Conservation (phyloP, 306 rosid species). For the Carpinus viminea region DNA sequence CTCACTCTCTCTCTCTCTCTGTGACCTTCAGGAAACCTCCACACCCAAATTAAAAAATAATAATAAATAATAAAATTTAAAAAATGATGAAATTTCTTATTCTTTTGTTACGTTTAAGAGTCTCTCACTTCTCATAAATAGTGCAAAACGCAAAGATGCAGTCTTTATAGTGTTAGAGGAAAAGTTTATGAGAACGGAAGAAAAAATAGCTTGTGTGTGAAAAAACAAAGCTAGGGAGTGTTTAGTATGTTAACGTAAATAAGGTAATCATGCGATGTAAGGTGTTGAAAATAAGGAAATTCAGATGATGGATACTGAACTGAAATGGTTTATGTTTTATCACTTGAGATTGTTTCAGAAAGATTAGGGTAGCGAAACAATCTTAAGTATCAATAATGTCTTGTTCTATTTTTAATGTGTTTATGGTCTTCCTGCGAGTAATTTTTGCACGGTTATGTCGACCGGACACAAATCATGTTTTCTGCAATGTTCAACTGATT, state of each 20-base stretch:
- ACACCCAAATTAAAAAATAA: no score
- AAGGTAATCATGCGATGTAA: not conserved
- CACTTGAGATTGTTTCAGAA: not conserved
- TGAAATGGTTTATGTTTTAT: slow-evolving; percentile 3
- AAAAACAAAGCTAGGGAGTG: not conserved
- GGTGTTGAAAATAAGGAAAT: not conserved
- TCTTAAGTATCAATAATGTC: not conserved
- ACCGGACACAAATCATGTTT: not conserved
- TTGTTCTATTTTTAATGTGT: not conserved
- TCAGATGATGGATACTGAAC: not conserved
- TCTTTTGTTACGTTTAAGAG: not conserved
- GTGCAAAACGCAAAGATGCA: not conserved
- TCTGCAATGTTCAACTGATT: no score
- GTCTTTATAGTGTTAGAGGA: not conserved
- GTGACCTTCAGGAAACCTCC: slow-evolving; percentile 47
- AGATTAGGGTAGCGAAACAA: not conserved
- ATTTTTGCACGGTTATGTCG: not conserved
- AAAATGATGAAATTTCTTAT: not conserved
- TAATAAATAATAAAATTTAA: no score
- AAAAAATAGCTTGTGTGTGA: not conserved
- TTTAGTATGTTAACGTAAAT: not conserved
- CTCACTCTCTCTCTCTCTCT: no score
- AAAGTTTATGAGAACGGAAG: not conserved
- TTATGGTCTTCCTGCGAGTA: not conserved
- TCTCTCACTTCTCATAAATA: not conserved